These are phyloP conservation scores for Haplosporangium gracile DNA, from an alignment of 192 early-diverging fungal species.

Conservation along the genomic window DNA sequence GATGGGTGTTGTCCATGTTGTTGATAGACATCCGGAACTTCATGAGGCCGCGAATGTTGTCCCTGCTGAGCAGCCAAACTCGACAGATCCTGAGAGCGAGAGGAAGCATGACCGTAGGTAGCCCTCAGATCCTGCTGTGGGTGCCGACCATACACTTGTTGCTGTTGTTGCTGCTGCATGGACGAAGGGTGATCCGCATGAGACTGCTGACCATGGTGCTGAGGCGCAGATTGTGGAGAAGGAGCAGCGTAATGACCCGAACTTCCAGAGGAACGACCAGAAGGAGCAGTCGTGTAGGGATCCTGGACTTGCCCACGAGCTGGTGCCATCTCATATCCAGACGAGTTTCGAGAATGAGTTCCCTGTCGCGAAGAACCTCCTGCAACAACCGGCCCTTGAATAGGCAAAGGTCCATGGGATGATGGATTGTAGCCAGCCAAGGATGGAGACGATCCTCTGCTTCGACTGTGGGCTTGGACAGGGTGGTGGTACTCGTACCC, in stretches of 20 bases:
- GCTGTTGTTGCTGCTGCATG: slow-evolving; percentile 18
- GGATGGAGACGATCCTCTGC: slow-evolving; percentile 28
- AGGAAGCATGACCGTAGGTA: slow-evolving; percentile 19
- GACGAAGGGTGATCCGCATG: background rate
- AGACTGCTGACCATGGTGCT: slow-evolving; percentile 3
- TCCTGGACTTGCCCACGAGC: slow-evolving; percentile 10
- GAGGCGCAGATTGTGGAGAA: background rate
- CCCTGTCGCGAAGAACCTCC: slow-evolving; percentile 7
- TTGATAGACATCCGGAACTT: background rate
- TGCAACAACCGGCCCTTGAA: slow-evolving; percentile 5
- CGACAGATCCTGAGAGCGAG: slow-evolving; percentile 35
- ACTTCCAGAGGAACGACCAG: background rate
- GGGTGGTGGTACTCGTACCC: slow-evolving; percentile 14
- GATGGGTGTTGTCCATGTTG: slow-evolving; percentile 10
- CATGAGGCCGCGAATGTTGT: slow-evolving; percentile 20
- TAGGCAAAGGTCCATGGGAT: slow-evolving; percentile 25
- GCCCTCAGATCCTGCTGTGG: slow-evolving; percentile 24
- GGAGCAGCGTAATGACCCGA: background rate
- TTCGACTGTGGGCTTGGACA: slow-evolving; percentile 5
- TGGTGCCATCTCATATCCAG: slow-evolving; percentile 16
- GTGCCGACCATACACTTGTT: slow-evolving; percentile 1
- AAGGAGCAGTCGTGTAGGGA: background rate
- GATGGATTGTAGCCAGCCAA: slow-evolving; percentile 21
- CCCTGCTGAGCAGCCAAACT: slow-evolving; percentile 7
- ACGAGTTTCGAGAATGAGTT: slow-evolving; percentile 27